A percentile compares a stretch with the other conserved stretches of the same genome.
These are phyloP conservation scores for Vanilla planifolia DNA, from an alignment of 106 monocot genomes.

Conservation along the genomic window DNA sequence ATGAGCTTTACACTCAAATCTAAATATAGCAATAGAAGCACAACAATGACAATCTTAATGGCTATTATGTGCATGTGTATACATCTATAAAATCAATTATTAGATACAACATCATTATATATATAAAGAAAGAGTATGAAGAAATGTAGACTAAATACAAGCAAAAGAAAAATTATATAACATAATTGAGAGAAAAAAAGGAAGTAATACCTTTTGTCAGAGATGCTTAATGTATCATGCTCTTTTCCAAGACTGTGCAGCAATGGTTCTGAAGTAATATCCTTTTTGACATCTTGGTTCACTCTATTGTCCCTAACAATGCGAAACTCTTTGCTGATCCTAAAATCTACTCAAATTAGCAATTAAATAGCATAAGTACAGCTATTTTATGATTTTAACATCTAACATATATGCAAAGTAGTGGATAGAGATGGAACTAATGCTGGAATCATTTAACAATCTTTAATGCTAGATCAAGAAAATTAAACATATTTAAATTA, in stretches of 20 bases:
- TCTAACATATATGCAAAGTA: not conserved
- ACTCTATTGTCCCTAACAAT: constrained; percentile 59
- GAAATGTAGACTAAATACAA: no score
- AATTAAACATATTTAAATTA: no score
- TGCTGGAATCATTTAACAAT: no score
- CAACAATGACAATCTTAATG: no score
- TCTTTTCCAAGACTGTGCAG: constrained; percentile 18
- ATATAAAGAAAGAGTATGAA: no score
- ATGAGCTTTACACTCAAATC: no score
- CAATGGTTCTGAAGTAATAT: constrained; percentile 16
- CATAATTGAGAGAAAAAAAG: not conserved
- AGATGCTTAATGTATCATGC: constrained; percentile 14
- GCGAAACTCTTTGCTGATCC: constrained; percentile 43
- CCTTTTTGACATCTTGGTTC: constrained; percentile 21
- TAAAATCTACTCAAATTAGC: constrained; percentile 22
- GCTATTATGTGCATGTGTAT: no score
- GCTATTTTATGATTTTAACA: not conserved
- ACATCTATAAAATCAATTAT: no score
- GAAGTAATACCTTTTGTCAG: constrained; percentile 30
- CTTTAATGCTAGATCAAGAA: no score
- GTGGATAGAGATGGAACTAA: not conserved
- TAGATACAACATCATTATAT: no score
- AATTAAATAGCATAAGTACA: constrained; percentile 3
- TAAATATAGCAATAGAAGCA: no score
- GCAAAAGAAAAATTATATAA: no score